A percentile compares a stretch with the other conserved stretches of the same genome.
Conservation (phyloP, 768 basidiomycete species). For the Boletellus ananiceps region DNA sequence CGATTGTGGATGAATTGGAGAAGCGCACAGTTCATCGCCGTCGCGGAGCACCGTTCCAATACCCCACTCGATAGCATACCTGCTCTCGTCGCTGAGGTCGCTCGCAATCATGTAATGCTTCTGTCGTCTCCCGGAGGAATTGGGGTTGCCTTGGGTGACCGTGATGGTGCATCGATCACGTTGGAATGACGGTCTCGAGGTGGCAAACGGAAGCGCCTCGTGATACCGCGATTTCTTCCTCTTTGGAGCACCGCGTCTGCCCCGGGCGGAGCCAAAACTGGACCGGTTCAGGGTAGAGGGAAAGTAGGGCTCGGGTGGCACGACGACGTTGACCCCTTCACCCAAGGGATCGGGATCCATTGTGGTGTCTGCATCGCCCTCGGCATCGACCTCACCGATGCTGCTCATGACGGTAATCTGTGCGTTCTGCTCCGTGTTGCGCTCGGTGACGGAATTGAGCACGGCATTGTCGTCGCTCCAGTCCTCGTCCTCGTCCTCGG, state of each 20-base stretch:
- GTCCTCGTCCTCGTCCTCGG: constrained; percentile 55
- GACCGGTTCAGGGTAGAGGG: constrained; percentile 63
- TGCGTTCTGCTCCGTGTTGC: constrained; percentile 85
- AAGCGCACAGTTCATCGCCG: constrained; percentile 77
- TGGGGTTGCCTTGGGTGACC: constrained; percentile 82
- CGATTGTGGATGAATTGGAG: neutral
- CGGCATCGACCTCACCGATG: constrained; percentile 33
- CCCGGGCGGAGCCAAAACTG: constrained; percentile 33
- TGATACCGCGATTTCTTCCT: constrained; percentile 59
- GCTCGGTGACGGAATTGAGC: constrained; percentile 78
- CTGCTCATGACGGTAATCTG: constrained; percentile 36
- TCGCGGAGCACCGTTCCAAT: constrained; percentile 94
- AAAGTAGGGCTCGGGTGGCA: constrained; percentile 81
- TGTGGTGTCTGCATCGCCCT: constrained; percentile 49
- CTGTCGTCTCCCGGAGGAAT: constrained; percentile 50
- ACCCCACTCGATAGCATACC: constrained; percentile 97
- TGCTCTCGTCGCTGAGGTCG: constrained; percentile 90
- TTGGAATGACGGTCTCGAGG: constrained; percentile 79
- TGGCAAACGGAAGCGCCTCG: constrained; percentile 61
- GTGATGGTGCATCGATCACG: constrained; percentile 90
- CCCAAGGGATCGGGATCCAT: constrained; percentile 79
- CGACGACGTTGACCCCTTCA: constrained; percentile 86
- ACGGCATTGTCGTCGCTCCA: constrained; percentile 52
- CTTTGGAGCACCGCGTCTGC: constrained; percentile 37
- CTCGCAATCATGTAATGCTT: constrained; percentile 84